Evolutionary conservation across 352 stramenopile species (phyloP).

Genomic region (Phytophthora hybrid): DNA sequence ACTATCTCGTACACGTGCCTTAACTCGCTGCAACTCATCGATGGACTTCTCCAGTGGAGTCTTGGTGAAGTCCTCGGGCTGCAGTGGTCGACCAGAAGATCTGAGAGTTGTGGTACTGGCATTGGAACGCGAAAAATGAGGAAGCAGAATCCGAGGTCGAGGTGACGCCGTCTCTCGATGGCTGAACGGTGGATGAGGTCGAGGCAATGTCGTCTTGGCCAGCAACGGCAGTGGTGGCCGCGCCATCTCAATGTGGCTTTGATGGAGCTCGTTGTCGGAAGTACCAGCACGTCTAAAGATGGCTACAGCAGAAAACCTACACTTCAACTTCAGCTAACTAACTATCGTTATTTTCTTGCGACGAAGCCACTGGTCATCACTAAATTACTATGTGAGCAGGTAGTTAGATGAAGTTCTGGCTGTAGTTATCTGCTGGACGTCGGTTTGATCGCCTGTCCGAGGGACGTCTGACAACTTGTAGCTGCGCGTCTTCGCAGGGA

Average conservation of each 20-base stretch:
- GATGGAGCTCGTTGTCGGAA: conserved; percentile 2
- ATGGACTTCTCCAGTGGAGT: conserved; percentile 41
- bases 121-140: conserved; percentile 44
- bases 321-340: conserved; percentile 5
- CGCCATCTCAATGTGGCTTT: conserved; percentile 17
- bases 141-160: conserved; percentile 22
- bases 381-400: conserved; percentile 15
- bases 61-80: conserved; percentile 39
- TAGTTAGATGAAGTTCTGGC: conserved; percentile 45
- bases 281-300: conserved; percentile 17
- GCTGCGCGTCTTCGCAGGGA: conserved; percentile 13
- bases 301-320: conserved; percentile 18
- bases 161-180: conserved; percentile 18
- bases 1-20: conserved; percentile 27
- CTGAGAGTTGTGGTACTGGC: conserved; percentile 2
- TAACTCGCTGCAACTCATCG: conserved; percentile 28
- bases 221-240: conserved; percentile 24
- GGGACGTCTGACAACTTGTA: conserved; percentile 16
- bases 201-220: conserved; percentile 10
- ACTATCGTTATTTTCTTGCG: conserved; percentile 7
- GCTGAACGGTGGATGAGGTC: conserved; percentile 28
- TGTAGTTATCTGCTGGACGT: conserved; percentile 36
- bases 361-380: too few species aligned
- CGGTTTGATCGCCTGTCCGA: conserved; percentile 30
- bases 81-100: conserved; percentile 14